A percentile compares a stretch with the other conserved stretches of the same genome.
Evolutionary conservation across 2,329 filamentous ascomycete genomes (phyloP).

Genomic region (Colletotrichum tamarilloi): DNA sequence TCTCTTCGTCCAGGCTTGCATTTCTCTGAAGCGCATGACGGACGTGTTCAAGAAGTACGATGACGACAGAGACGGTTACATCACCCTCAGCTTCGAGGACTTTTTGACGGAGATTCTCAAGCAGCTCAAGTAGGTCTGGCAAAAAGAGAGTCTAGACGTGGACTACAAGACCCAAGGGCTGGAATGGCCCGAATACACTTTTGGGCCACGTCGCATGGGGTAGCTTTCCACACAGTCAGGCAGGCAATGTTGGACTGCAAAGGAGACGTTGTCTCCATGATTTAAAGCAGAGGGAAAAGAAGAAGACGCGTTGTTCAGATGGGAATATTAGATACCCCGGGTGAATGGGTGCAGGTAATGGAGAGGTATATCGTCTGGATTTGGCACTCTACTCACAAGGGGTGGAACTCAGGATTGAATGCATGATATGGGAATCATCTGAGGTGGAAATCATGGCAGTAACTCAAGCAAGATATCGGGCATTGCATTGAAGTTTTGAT

Average conservation of each 20-base stretch:
- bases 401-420: constrained; percentile 16
- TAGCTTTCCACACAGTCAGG: neutral
- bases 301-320: constrained; percentile 14
- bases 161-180: too few species aligned
- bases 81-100: constrained; percentile 85
- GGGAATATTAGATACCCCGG: constrained; percentile 32
- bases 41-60: constrained; percentile 99
- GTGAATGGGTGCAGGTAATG: constrained; percentile 26
- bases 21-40: constrained; percentile 97
- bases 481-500: neutral
- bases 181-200: neutral
- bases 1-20: constrained; percentile 97
- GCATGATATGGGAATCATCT: neutral
- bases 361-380: neutral
- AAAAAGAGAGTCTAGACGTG: neutral
- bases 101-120: constrained; percentile 77
- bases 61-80: constrained; percentile 94
- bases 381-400: constrained; percentile 5
- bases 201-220: neutral
- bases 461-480: neutral
- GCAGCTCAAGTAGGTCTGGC: constrained; percentile 61
- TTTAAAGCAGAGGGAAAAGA: neutral
- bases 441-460: neutral
- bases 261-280: neutral
- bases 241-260: neutral